Evolutionary conservation across 2,329 filamentous ascomycete genomes (phyloP), one percentile per base, ranked within the genome.

Genomic region (Phoma sp.): DNA sequence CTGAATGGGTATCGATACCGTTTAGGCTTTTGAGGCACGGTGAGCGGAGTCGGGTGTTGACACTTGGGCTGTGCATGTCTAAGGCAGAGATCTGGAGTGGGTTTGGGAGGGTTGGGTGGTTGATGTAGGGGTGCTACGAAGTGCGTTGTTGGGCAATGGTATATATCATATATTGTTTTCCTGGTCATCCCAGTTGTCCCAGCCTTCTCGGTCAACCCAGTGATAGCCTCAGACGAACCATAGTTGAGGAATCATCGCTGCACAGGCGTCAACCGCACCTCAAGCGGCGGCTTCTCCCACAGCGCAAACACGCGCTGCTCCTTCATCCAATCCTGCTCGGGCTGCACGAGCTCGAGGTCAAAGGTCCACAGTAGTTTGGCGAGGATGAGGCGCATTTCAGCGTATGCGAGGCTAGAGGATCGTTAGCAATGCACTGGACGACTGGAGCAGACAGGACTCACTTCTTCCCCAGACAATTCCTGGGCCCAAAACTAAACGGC

Each of bases 281-380:
- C 66, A 41, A 76, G 43, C 9, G 47, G 36, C 3, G 57, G 55
- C 53, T 76, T 77, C 32, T 71, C 65, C 72, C 72, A 77, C 6
- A 76, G 49, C 33, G 58, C 60, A 51, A 65, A 75, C 8, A 67
- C 55, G 27, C 67, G 64, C 55, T 76, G 72, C 2, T 55, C 47
- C 6, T 41, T 39, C 27, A 76, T 59, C 78, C 80, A 83, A 48
- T 82, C 72, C 1, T 63, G 38, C 10, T 43, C 15, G 8, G 62
- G 61, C 12, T 64, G 41, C 1, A 61, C 58, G 5, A 71, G 63
- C 24, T 64, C 62, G 6, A 71, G 24, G 32, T 71, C 69, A 27
- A 67, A 70, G 9, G 54, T 52, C 38, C 61, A 72, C 1, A 72
- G 48, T 0, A 70, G n/a, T 39, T 68, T 65, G 1, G 65, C 57